Evolutionary conservation across 441 rosid genomes (phyloP), one percentile per base, ranked within the genome.

Genomic region (Flueggea neowawraea): DNA sequence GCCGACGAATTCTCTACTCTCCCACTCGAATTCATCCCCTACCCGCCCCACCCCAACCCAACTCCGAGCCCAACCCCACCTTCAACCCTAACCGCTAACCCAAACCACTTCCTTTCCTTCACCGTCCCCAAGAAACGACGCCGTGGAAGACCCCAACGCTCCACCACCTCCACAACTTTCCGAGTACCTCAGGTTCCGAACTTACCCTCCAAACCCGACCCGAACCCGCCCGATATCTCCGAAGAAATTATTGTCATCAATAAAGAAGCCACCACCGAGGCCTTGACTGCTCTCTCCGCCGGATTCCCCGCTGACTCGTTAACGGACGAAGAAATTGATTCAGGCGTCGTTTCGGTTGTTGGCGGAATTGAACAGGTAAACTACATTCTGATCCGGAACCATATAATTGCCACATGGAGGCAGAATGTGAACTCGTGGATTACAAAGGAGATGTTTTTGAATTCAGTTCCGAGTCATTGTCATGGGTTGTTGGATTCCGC

Each of bases 351-450:
- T 8, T 78, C 92, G 8, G 82, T 81, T 0, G 69, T 88, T 6
- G 98, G 98, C 0, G 97, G 97, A 33, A 88, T 93, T 10, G 98
- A 90, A 72, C 97, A 93, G 84, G 98, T 90, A 5, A 93, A 93
- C 56, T 93, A 93, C 61, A 93, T 85, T 17, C 74, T 93, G 36
- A 87, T 90, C 44, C 71, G 98, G 58, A 93, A 93, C 66, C 98
- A 90, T 57, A 87, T 93, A 2, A 88, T 93, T 28, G 67, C 96
- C 0, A 90, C 79, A 57, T 93, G 97, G 97, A 82, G 96, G 16
- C 92, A 88, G 62, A 90, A 87, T 58, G 70, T 80, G 55, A 78
- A 87, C 12, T 61, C 57, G 65, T 93, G 97, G 98, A 75, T 93
- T 41, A 56, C 79, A 1, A 88, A 86, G 70, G 96, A 93, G 63